Percentiles rank a stretch among this genome's conserved stretches.
Conservation (phyloP, 2,329 filamentous ascomycete genomes). For the Verticillium zaregamsianum region DNA sequence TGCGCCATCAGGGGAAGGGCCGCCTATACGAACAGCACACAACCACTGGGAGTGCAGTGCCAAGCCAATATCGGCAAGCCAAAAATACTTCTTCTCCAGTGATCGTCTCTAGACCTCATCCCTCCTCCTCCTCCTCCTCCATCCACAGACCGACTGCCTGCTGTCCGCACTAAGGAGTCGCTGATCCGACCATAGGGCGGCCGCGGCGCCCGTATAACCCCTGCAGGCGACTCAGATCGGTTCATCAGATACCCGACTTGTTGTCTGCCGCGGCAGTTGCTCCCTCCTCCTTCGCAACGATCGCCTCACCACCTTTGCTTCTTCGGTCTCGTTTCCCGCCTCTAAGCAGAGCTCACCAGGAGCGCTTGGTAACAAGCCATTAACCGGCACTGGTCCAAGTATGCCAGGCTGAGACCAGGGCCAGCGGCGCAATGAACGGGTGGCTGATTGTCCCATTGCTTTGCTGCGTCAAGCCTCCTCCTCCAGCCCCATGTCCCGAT, state of each 20-base stretch:
- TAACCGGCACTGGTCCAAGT: not conserved
- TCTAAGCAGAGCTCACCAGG: not conserved
- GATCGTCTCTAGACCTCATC: not conserved
- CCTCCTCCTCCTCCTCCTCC: too few species aligned
- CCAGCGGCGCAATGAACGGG: not conserved
- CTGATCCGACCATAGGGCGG: not conserved
- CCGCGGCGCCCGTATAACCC: not conserved
- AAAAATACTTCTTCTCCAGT: not conserved
- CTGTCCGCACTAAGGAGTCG: too few species aligned
- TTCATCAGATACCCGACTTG: not conserved
- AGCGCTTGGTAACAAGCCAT: not conserved
- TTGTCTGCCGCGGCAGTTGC: too few species aligned
- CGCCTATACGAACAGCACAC: not conserved
- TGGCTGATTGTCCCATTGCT: not conserved
- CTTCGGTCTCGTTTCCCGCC: too few species aligned
- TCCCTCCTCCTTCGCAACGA: too few species aligned
- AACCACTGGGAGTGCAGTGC: not conserved
- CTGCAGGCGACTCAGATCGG: not conserved
- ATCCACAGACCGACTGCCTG: too few species aligned
- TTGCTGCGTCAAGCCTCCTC: not conserved
- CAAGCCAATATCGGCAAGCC: not conserved
- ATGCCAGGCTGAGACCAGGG: not conserved
- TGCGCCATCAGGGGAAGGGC: not conserved
- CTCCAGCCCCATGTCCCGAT: not conserved
- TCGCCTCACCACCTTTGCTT: not conserved